Base-by-base conservation (phyloP, 345 rosid genomes). In the Dimocarpus longan region DNA sequence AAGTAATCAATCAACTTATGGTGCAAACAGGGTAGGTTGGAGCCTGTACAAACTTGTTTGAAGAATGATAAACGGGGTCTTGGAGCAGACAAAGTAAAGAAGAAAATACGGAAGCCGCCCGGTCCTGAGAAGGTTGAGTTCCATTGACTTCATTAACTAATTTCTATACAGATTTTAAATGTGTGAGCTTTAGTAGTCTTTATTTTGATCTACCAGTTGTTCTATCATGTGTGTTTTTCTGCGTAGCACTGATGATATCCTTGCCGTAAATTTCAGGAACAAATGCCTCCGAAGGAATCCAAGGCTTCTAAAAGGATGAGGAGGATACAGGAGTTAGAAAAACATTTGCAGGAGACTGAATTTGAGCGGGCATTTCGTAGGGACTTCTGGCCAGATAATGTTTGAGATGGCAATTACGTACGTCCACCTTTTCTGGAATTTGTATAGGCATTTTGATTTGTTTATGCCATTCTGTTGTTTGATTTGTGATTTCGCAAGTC, bases 311-410 rank as follows among this genome's bases (percentile, higher is more conserved):
- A 95, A 84, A 91, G 83, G 86, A 82, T 86, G 85, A 84, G 89
- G 85, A 95, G 91, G 88, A 80, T 90, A 89, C 85, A 82, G 73
- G 93, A 92, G 85, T 74, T 84, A 10, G 98, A 92, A 83, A 81
- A 91, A 80, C 84, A 50, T 3, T 50, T 91, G 63, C 89, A 82
- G 74, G 98, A 93, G 79, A 89, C 88, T 70, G 98, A 95, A 81
- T 93, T 95, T 21, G 91, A 92, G 65, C 86, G 91, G 52, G 95
- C 97, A 22, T 95, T 92, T 82, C 91, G 78, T 56, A 86, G 94
- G 56, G 97, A 93, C 82, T 95, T 95, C 73, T 95, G 98, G 98
- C 98, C 98, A 0, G 98, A 95, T 75, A 93, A 95, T 89, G 94
- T 95, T 68, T 93, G 87, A 90, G 10, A 10, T 10, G 19, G 66